Evolutionary conservation across 768 basidiomycete species (phyloP).

Genomic region (Boletus bicolor): DNA sequence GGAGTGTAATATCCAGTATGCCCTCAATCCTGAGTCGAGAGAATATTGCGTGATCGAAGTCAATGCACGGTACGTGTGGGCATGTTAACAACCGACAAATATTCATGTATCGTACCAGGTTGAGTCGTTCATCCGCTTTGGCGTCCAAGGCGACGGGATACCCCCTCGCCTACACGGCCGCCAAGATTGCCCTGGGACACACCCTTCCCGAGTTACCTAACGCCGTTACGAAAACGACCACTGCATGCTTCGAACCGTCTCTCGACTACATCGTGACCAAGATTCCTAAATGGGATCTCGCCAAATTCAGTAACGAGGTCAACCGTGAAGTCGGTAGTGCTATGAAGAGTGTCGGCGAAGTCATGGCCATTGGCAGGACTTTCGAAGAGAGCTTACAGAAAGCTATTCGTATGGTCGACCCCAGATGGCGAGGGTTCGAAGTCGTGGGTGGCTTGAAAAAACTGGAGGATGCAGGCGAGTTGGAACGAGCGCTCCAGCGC

Average conservation of each 20-base stretch:
- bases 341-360: conserved; percentile 99
- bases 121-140: conserved; percentile 88
- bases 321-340: conserved; percentile 93
- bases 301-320: conserved; percentile 93
- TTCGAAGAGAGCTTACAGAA: conserved; percentile 99
- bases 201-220: conserved; percentile 98
- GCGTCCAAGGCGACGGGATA: conserved; percentile 99
- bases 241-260: conserved; percentile 98
- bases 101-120: conserved; percentile 31
- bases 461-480: conserved; percentile 58
- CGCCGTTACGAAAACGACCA: conserved; percentile 98
- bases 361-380: conserved; percentile 99
- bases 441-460: conserved; percentile 89
- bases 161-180: conserved; percentile 97
- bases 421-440: conserved; percentile 95
- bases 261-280: conserved; percentile 99
- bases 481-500: conserved; percentile 71
- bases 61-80: conserved; percentile 66
- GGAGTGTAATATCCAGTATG: conserved; percentile 98
- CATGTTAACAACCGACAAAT: neutral
- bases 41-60: conserved; percentile 99
- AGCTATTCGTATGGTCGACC: conserved; percentile 96
- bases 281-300: conserved; percentile 99
- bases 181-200: conserved; percentile 96
- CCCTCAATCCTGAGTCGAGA: conserved; percentile 85